Base-by-base conservation (phyloP, 2,329 filamentous ascomycete species). In the Pseudogymnoascus sp. region DNA sequence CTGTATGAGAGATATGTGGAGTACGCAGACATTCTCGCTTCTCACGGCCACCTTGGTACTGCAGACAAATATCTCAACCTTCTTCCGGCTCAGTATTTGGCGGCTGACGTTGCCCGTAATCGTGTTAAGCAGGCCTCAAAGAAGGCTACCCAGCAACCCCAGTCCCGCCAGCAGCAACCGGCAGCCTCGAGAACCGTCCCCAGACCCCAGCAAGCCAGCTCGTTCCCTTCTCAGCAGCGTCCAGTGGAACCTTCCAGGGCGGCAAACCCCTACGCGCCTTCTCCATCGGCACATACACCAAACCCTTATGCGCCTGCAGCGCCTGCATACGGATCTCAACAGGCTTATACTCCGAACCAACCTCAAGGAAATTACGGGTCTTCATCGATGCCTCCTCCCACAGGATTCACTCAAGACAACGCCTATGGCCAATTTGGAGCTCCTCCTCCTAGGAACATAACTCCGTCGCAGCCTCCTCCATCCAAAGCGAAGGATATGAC, bases 1-100 rank as follows among this genome's bases (percentile, higher is more conserved):
- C 79, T 99, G 60, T 99, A 99, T 74, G 87, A 92, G 73, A 96
- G 96, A 76, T 99, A 99, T 72, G 87, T 89, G 29, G 94, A 99
- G 76, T 99, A 97, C 73, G 93, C 94, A 12, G 93, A 99, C 72
- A 92, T 99, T 67, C 86, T 95, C 62, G 92, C 94, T 55, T 86
- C 90, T 5, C 90, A 97, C 71, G 94, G 95, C 10, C 90, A 95
- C 69, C 79, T 99, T 61, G 81, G 86, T 33, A 85, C 92, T 68
- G 95, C 94, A 4, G 89, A 96, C 75, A 92, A 89, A 74, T 99
- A 99, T 71, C 84, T 99, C 40, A 85, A 92, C 71, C 84, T 99
- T 60, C 81, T 99, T 52, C 94, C 94, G 13, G 78, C 82, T 40
- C 86, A 87, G 66, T 97, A 96, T 73, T 87, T 90, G 39, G 89